Conservation (phyloP, 768 basidiomycete genomes). For the Leccinum imitatum region DNA sequence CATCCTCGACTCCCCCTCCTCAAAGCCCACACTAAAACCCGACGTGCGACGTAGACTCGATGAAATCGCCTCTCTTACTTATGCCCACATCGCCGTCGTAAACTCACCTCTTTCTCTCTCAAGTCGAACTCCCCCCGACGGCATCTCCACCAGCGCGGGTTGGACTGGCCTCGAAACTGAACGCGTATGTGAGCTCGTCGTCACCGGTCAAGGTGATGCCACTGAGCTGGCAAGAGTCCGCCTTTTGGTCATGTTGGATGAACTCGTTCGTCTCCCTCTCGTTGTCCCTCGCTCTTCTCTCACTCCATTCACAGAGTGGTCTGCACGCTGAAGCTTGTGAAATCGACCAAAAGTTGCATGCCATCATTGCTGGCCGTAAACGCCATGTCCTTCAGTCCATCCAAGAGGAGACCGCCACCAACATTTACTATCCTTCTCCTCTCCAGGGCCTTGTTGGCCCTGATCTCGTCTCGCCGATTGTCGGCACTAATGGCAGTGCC, state of each 20-base stretch:
- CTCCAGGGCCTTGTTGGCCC: conserved; percentile 82
- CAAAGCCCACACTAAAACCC: conserved; percentile 75
- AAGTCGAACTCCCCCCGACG: conserved; percentile 73
- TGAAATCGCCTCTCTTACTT: conserved; percentile 90
- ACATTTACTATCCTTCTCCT: conserved; percentile 92
- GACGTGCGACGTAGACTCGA: conserved; percentile 86
- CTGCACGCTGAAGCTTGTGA: conserved; percentile 89
- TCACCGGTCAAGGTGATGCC: conserved; percentile 85
- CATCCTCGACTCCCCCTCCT: conserved; percentile 82
- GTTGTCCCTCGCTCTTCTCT: background rate
- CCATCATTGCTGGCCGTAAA: conserved; percentile 88
- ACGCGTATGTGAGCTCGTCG: conserved; percentile 87
- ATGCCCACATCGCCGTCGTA: conserved; percentile 91
- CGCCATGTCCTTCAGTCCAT: conserved; percentile 85
- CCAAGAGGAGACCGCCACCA: conserved; percentile 96
- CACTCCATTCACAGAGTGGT: conserved; percentile 59
- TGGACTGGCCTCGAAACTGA: conserved; percentile 94
- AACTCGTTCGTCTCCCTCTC: conserved; percentile 63
- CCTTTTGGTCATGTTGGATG: conserved; percentile 90
- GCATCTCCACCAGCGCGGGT: conserved; percentile 72
- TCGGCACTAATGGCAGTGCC: conserved; percentile 35
- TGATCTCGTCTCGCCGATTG: conserved; percentile 46
- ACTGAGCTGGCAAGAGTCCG: conserved; percentile 91
- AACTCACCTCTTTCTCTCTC: conserved; percentile 78
- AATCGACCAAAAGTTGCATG: conserved; percentile 92